phyloP scores from a whole-genome alignment of 139 green algal species.

The Chlamydomonas sphaeroides region DNA sequence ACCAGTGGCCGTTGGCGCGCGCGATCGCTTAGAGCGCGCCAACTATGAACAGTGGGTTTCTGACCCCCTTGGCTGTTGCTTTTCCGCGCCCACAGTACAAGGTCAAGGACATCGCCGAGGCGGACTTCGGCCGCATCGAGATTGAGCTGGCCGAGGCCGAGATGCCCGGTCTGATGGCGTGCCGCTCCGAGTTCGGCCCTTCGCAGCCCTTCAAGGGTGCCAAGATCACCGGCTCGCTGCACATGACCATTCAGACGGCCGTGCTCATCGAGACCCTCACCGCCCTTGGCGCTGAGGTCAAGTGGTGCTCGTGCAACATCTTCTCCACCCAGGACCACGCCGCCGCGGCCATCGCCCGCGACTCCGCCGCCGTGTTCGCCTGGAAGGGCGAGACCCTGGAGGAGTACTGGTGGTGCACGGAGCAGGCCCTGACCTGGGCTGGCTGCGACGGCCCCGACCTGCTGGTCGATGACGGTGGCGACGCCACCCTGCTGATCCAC shows the following conservation, averaged over 20 bases:
- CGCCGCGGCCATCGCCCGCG: conserved; percentile 95
- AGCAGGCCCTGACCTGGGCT: conserved; percentile 92
- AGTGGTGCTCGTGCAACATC: conserved; percentile 99
- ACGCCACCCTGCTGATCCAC: conserved; percentile 99
- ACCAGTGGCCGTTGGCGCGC: too few species aligned
- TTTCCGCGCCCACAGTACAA: conserved; percentile 80
- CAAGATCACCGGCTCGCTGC: conserved; percentile 95
- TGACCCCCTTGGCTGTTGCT: neutral
- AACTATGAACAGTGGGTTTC: neutral
- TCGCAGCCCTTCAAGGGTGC: conserved; percentile 93
- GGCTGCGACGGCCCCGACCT: conserved; percentile 89
- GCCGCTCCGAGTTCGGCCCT: conserved; percentile 93
- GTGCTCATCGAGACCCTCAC: conserved; percentile 99
- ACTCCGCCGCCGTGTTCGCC: conserved; percentile 96
- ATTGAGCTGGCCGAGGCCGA: conserved; percentile 98
- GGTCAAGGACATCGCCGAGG: conserved; percentile 94
- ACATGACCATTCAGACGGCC: conserved; percentile 99
- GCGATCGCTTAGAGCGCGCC: neutral
- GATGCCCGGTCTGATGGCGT: conserved; percentile 97
- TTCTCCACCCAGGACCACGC: conserved; percentile 99
- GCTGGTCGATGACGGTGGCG: conserved; percentile 98
- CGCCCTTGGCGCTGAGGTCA: conserved; percentile 94
- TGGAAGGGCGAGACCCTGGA: conserved; percentile 99
- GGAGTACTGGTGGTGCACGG: conserved; percentile 99
- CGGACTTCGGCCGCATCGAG: conserved; percentile 99